A percentile compares a stretch with the other conserved stretches of the same genome.
phyloP scores from a whole-genome alignment of 208 protist genomes.

The Angomonas deanei region DNA sequence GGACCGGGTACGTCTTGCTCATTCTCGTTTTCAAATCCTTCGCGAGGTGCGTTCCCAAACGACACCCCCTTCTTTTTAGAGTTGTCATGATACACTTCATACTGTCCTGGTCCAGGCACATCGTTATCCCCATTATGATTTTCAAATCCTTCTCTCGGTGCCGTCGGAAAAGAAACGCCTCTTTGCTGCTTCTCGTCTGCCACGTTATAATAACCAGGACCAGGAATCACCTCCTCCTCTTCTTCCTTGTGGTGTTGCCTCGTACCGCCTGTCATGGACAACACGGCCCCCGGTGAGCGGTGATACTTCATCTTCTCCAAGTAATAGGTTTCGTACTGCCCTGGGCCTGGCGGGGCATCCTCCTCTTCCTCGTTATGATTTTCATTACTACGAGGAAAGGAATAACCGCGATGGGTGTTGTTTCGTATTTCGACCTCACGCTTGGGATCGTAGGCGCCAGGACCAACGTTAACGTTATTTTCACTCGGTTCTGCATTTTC shows the following conservation, averaged over 20 bases:
- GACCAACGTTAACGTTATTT: neutral
- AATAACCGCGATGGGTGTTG: too few relatives aligned
- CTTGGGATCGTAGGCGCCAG: neutral
- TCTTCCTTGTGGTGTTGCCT: neutral
- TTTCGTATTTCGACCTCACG: too few relatives aligned
- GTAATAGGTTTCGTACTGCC: neutral
- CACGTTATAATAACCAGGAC: neutral
- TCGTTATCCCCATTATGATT: neutral
- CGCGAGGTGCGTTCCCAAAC: neutral
- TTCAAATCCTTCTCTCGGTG: neutral
- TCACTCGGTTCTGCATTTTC: neutral
- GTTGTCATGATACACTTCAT: neutral
- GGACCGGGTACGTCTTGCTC: neutral
- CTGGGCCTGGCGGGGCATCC: neutral
- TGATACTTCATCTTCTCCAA: neutral
- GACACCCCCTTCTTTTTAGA: neutral
- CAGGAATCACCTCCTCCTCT: neutral
- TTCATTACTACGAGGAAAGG: neutral
- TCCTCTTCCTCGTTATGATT: neutral
- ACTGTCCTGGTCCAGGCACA: neutral
- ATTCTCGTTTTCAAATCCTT: neutral
- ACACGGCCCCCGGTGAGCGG: neutral
- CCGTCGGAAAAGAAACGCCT: neutral
- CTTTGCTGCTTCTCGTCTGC: neutral
- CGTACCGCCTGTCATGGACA: neutral